Conservation (phyloP, 257 asterid genomes). For the Solanum clarkiae region DNA sequence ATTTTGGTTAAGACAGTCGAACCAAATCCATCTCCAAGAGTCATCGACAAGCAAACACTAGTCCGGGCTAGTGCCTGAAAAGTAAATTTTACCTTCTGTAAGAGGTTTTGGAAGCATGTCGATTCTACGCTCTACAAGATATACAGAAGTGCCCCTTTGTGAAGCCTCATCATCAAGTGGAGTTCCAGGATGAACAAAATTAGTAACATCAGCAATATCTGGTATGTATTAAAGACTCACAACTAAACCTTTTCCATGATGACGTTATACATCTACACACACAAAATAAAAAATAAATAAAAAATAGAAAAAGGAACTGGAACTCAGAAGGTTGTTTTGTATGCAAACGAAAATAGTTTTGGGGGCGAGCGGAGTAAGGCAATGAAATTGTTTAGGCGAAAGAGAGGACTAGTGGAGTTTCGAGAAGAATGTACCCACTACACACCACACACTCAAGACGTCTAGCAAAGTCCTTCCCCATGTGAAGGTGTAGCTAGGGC, state of each 20-base stretch:
- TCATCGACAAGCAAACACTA: neutral
- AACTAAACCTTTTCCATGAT: neutral
- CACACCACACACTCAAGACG: neutral
- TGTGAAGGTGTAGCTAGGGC: neutral
- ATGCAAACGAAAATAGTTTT: neutral
- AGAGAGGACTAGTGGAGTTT: neutral
- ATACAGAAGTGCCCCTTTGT: constrained; percentile 97
- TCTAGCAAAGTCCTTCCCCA: neutral
- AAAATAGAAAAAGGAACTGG: neutral
- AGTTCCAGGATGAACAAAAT: constrained; percentile 86
- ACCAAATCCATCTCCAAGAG: neutral
- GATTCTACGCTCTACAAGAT: constrained; percentile 94
- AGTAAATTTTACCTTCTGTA: constrained; percentile 66
- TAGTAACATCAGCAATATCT: constrained; percentile 99
- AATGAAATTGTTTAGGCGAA: neutral
- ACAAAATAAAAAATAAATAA: neutral
- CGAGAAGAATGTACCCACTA: neutral
- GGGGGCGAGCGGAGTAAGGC: neutral
- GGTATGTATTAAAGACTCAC: constrained; percentile 38
- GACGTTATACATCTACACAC: neutral
- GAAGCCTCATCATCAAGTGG: constrained; percentile 97
- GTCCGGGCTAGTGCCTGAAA: neutral
- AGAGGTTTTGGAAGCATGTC: constrained; percentile 99
- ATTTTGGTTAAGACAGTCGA: neutral
- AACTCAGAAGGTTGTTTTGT: neutral